Evolutionary conservation across 2,329 filamentous ascomycete genomes (phyloP), one percentile per base, ranked within the genome.

Genomic region (Clarireedia homoeocarpa): DNA sequence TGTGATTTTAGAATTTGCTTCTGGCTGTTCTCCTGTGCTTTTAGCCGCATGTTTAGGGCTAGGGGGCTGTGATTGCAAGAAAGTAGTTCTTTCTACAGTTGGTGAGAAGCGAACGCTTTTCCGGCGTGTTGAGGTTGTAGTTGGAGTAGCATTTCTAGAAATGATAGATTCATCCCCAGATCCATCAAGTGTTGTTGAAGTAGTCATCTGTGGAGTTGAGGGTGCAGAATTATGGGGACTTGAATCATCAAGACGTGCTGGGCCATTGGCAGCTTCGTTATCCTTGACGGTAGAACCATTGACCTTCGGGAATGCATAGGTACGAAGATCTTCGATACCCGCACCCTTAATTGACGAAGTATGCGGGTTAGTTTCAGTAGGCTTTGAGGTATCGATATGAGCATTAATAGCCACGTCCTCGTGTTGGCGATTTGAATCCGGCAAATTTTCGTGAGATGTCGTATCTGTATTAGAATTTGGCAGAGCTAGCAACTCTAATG

Each of bases 41-140:
- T 27, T 7, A 15, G 38, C 40, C 2, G 59, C 57, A 26, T 55
- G 59, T 39, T 63, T 63, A 20, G 65, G 65, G 36, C 60, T 67
- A 48, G 66, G 52, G 67, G 71, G 59, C 66, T 74, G 20, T 73
- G 76, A 60, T 74, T 81, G 4, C 75, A 81, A 10, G 59, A 84
- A 84, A 0, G 84, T 84, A 1, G 82, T 80, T 7, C 84, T 83
- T 64, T 86, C 79, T 1, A 88, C 81, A 14, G 76, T 79, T 0
- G 85, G 80, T 3, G 86, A 87, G 64, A 89, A 89, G 7, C 84
- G 80, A 2, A 89, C 86, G 54, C 80, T 85, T 71, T 89, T 90
- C 72, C 38, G 75, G 72, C 63, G 61, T 30, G 27, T 30, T 30
- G 27, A 30, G 38, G 76, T 75, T 10, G 74, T 74, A 7, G 56